Base-by-base conservation (phyloP, 768 basidiomycete genomes). In the Coprinellus aureogranulatus region DNA sequence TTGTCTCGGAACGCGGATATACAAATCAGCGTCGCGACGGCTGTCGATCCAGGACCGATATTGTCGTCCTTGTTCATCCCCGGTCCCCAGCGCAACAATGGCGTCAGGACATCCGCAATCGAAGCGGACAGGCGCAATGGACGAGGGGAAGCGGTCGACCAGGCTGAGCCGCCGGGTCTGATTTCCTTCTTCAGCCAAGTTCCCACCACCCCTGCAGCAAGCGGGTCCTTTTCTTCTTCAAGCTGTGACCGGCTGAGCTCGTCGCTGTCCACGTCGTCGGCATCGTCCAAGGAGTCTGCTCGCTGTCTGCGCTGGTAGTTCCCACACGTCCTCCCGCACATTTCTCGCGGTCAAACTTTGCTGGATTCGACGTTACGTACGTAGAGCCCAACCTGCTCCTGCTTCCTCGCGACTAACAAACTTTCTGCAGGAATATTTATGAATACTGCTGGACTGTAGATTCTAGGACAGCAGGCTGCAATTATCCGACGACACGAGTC, bases 151-250 rank as follows among this genome's bases (percentile, higher is more conserved):
- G 34, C 8, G 34, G 14, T 6, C 16, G 22, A 22, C 39, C 31
- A 11, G 25, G 39, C 50, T 46, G 40, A 51, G 30, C 49, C 14
- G 56, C 2, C 56, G 41, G 50, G 34, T 44, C 45, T 39, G 47
- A 37, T 28, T 58, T 56, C 61, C 61, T 55, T 59, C 59, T 62
- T 53, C 44, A 60, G 61, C 31, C 16, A 20, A 23, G 23, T 66
- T 62, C 65, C 56, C 62, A 62, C n/a, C n/a, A n/a, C 64, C 60
- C 59, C 58, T 61, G 37, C 57, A 31, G 37, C 37, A n/a, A n/a
- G n/a, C n/a, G n/a, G 23, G 27, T 44, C 54, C 28, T 55, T 46
- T 37, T 39, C 14, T 37, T 5, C 39, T n/a, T 26, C 53, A 27
- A 49, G 18, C 31, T 30, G 45, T 51, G 56, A 57, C 41, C 49